Conservation (phyloP, 2,329 filamentous ascomycete genomes). For the Trichoderma pleuroti region DNA sequence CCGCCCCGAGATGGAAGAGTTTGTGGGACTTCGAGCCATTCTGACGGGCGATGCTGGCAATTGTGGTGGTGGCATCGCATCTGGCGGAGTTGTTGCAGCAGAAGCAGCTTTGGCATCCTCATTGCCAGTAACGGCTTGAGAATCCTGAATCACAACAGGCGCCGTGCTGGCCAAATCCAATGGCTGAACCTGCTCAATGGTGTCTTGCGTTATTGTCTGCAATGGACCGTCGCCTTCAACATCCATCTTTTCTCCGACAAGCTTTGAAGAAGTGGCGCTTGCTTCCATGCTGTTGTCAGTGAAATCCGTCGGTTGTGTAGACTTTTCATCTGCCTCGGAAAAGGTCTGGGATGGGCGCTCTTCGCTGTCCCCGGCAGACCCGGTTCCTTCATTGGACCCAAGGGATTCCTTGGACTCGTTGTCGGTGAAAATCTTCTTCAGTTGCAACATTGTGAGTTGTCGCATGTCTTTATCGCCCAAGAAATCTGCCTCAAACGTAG, state of each 20-base stretch:
- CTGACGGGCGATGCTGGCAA: slow-evolving; percentile 26
- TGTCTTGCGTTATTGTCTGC: slow-evolving; percentile 31
- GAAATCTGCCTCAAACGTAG: slow-evolving; percentile 88
- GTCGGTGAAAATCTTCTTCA: slow-evolving; percentile 93
- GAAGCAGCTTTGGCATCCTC: neutral
- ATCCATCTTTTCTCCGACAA: slow-evolving; percentile 23
- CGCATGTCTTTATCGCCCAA: slow-evolving; percentile 96
- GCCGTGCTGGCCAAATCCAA: slow-evolving; percentile 41
- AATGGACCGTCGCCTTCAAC: slow-evolving; percentile 32
- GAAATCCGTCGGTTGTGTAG: slow-evolving; percentile 41
- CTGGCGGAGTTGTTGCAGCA: neutral
- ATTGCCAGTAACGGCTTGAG: neutral
- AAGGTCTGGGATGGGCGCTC: slow-evolving; percentile 46
- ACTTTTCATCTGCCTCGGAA: slow-evolving; percentile 47
- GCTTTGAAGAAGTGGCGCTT: slow-evolving; percentile 29
- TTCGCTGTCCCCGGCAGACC: slow-evolving; percentile 51
- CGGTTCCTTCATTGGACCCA: slow-evolving; percentile 63
- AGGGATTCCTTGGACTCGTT: slow-evolving; percentile 78
- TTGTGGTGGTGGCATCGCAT: slow-evolving; percentile 19
- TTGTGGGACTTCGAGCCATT: slow-evolving; percentile 21
- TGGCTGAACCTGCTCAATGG: slow-evolving; percentile 47
- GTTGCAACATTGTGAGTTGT: slow-evolving; percentile 82
- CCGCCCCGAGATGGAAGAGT: slow-evolving; percentile 22
- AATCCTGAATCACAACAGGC: slow-evolving; percentile 22
- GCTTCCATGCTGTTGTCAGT: slow-evolving; percentile 35